Evolutionary conservation across 495 filamentous ascomycete species (phyloP).

Genomic region (Talaromyces wortmannii): DNA sequence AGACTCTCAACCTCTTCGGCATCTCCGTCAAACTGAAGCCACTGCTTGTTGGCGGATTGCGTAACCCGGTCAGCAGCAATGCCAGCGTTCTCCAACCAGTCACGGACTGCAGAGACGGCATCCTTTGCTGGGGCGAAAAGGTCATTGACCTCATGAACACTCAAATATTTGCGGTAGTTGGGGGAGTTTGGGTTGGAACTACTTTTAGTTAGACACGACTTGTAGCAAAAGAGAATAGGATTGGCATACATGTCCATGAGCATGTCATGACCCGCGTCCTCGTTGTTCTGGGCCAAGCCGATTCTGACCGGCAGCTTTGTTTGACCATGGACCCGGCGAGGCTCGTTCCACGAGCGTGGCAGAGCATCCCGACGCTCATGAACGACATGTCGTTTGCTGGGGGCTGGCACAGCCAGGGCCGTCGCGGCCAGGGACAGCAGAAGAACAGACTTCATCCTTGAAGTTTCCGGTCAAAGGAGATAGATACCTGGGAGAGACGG

Average conservation of each 20-base stretch:
- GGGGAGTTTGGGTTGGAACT: slow-evolving; percentile 36
- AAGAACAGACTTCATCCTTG: slow-evolving; percentile 23
- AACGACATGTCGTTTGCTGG: slow-evolving; percentile 18
- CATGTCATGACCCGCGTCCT: slow-evolving; percentile 44
- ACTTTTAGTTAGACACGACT: slow-evolving; percentile 11
- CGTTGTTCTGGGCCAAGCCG: slow-evolving; percentile 46
- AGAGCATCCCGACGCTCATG: slow-evolving; percentile 33
- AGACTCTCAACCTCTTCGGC: slow-evolving; percentile 46
- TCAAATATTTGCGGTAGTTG: slow-evolving; percentile 50
- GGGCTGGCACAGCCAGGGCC: slow-evolving; percentile 21
- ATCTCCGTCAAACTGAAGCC: slow-evolving; percentile 48
- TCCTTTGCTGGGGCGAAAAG: slow-evolving; percentile 40
- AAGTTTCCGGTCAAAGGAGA: background rate
- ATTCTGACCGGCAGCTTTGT: slow-evolving; percentile 47
- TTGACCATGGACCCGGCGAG: slow-evolving; percentile 17
- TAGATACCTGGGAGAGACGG: background rate
- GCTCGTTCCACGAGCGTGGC: slow-evolving; percentile 26
- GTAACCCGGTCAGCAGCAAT: slow-evolving; percentile 37
- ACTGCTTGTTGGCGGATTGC: slow-evolving; percentile 40
- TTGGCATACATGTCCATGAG: slow-evolving; percentile 43
- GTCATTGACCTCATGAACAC: slow-evolving; percentile 37
- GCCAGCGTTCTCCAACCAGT: slow-evolving; percentile 45
- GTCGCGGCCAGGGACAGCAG: slow-evolving; percentile 19
- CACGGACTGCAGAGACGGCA: slow-evolving; percentile 32
- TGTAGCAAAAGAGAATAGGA: background rate